Base-by-base conservation (phyloP, 768 basidiomycete species). In the Galerina sulciceps region DNA sequence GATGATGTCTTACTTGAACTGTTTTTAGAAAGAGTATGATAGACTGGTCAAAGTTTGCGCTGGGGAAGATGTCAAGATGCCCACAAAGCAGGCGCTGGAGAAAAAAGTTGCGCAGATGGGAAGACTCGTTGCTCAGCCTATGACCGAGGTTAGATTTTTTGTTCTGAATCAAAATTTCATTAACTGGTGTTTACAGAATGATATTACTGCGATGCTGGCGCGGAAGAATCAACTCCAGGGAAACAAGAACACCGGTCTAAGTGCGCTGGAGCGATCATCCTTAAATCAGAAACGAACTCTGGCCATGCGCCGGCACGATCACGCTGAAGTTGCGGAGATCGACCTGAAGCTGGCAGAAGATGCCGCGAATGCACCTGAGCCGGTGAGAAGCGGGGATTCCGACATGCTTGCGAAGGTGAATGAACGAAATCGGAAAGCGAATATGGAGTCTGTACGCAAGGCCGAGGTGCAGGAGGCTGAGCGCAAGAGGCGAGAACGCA, bases 401-500 rank as follows among this genome's bases (percentile, higher is more conserved):
- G 85, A 91, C 61, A 74, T 84, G 67, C 80, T 96, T 22, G 85
- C 91, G 14, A 85, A 78, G 68, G 87, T 99, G 53, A 98, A 96
- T 69, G 93, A 95, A 75, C 85, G 94, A 55, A 98, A 98, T 71
- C 83, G 91, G 55, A 89, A 85, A 69, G 88, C 89, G 31, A 96
- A 96, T 57, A 62, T 86, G 63, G 96, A 96, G 67, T 85, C 85
- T 3, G 85, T 94, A 52, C 81, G 91, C 58, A 85, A 84, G 62
- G 90, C 91, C 0, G 94, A 96, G 72, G 71, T 87, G 35, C 76
- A 77, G 35, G 87, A 88, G 64, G 75, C 81, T 8, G 92, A 93
- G 68, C 79, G 87, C 48, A 91, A 89, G 73, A 79, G 88, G 54
- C 78, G 81, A 47, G 89, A 92, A 55, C 79, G 91, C 18, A 88